Evolutionary conservation across 495 filamentous ascomycete genomes (phyloP).

Genomic region (Aspergillus biplanus): DNA sequence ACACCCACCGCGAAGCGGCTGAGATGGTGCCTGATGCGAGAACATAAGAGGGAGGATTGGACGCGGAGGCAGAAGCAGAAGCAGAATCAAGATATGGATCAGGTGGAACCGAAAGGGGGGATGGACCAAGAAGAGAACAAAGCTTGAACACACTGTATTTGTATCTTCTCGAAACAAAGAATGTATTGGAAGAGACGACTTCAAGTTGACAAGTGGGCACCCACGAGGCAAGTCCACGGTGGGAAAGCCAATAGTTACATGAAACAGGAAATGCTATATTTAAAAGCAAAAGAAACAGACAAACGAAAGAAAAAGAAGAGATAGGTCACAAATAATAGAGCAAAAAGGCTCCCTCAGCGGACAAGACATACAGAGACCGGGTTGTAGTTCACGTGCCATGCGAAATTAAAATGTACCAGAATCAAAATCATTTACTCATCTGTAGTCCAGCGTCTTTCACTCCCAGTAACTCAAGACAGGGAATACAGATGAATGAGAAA

Average conservation of each 20-base stretch:
- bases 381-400: conserved; percentile 26
- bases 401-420: conserved; percentile 32
- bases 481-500: conserved; percentile 10
- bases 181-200: background rate
- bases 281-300: background rate
- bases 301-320: conserved; percentile 15
- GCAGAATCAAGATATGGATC: background rate
- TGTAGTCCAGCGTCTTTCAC: conserved; percentile 11
- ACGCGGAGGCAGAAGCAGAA: background rate
- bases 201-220: background rate
- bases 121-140: background rate
- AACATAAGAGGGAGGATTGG: background rate
- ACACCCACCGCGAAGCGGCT: background rate
- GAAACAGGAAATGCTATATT: conserved; percentile 34
- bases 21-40: background rate
- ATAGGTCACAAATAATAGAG: conserved; percentile 15
- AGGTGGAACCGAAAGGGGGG: background rate
- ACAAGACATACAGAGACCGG: conserved; percentile 10
- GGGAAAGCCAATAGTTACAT: conserved; percentile 27
- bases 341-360: conserved; percentile 1
- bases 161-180: background rate
- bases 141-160: background rate
- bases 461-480: conserved; percentile 7
- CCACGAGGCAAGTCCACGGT: background rate
- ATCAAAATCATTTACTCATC: conserved; percentile 30